These are phyloP conservation scores for Zygosaccharomyces rouxii DNA, from an alignment of 805 yeast genomes.

Conservation along the genomic window DNA sequence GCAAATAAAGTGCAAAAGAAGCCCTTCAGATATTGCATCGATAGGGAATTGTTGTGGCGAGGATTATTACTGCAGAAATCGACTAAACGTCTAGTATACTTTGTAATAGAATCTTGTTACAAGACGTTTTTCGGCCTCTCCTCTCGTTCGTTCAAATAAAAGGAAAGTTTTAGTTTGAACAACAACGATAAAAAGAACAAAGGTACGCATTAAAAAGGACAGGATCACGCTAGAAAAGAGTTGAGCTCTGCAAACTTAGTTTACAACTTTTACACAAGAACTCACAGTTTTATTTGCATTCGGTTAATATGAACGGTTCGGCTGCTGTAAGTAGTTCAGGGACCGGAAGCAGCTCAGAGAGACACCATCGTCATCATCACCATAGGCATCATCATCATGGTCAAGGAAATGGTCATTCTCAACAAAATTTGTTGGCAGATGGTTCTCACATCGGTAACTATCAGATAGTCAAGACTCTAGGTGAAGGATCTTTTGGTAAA, in stretches of 20 bases:
- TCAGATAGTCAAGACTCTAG: slow-evolving; percentile 86
- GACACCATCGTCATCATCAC: slow-evolving; percentile 20
- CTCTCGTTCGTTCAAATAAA: too few species aligned
- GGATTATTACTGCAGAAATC: too few species aligned
- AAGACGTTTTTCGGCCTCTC: too few species aligned
- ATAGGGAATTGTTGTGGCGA: too few species aligned
- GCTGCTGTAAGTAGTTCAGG: slow-evolving; percentile 6
- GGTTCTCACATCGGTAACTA: slow-evolving; percentile 76
- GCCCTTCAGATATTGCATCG: not conserved
- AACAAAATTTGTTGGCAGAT: slow-evolving; percentile 23
- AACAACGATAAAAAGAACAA: too few species aligned
- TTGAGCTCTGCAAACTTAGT: not conserved
- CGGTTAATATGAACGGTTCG: not conserved
- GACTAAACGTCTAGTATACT: too few species aligned
- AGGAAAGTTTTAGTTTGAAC: too few species aligned
- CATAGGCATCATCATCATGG: slow-evolving; percentile 24
- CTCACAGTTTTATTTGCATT: not conserved
- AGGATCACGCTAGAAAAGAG: not conserved
- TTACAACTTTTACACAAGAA: not conserved
- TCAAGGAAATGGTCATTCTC: slow-evolving; percentile 10
- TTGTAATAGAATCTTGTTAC: too few species aligned
- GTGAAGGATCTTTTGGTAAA: slow-evolving; percentile 96
- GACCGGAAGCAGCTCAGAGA: slow-evolving; percentile 1
- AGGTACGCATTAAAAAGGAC: too few species aligned
- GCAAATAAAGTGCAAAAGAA: not conserved